These are phyloP conservation scores for Symbiodinium natans DNA, from an alignment of 73 alveolate genomes.

Conservation along the genomic window DNA sequence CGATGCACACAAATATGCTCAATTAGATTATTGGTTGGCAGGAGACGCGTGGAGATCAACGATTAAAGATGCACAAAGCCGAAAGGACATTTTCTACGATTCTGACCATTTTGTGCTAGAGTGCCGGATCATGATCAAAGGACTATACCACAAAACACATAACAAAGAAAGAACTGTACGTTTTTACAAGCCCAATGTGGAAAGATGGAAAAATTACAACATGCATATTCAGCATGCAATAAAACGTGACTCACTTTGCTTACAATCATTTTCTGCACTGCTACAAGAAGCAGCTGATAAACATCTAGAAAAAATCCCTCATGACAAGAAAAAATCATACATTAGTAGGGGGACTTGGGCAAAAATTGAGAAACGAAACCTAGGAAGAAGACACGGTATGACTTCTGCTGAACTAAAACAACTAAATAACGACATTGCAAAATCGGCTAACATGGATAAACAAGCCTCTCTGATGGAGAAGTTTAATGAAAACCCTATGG, in stretches of 20 bases:
- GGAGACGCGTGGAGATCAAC: neutral
- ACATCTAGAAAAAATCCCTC: neutral
- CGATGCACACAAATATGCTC: slow-evolving; percentile 13
- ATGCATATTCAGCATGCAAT: neutral
- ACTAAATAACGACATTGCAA: no score
- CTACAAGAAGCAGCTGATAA: slow-evolving; percentile 14
- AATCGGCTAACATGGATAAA: no score
- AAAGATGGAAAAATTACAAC: neutral
- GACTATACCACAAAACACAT: neutral
- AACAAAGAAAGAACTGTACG: neutral
- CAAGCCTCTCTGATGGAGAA: no score
- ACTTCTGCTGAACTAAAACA: no score
- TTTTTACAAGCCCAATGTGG: neutral
- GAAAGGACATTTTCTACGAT: neutral
- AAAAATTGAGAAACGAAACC: no score
- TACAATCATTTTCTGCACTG: neutral
- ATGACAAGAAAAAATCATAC: no score
- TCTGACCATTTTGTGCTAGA: slow-evolving; percentile 26
- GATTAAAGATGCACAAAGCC: neutral
- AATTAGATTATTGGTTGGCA: neutral
- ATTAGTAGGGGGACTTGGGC: no score
- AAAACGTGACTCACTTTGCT: neutral
- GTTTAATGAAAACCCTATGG: no score
- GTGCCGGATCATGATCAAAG: neutral
- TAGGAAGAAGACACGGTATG: no score